Evolutionary conservation across 352 stramenopile species (phyloP).

Genomic region (Saprolegnia diclina): DNA sequence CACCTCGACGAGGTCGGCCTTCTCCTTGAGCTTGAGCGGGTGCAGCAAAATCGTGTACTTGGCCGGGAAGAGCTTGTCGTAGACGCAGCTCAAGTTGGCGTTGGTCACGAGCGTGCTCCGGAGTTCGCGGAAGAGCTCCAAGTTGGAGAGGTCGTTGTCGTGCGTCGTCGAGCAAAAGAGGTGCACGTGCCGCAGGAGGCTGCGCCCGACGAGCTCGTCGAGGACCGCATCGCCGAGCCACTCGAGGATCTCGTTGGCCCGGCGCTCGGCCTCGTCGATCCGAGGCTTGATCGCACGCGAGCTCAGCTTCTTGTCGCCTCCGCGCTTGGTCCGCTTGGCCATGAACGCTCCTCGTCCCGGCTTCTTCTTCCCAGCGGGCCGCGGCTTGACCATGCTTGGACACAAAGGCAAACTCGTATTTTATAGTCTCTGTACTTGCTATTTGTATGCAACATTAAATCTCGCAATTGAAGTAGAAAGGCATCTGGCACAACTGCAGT

Average conservation of each 20-base stretch:
- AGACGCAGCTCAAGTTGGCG: conserved; percentile 59
- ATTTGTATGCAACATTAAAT: too few species aligned
- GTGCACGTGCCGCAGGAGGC: conserved; percentile 60
- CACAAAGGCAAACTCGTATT: too few species aligned
- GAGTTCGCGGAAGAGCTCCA: conserved; percentile 59
- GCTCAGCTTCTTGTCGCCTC: background rate
- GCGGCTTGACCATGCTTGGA: too few species aligned
- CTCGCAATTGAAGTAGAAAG: too few species aligned
- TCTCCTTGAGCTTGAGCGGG: conserved; percentile 46
- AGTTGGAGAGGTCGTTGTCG: conserved; percentile 35
- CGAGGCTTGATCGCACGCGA: background rate
- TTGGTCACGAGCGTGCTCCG: conserved; percentile 59
- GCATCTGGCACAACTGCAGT: too few species aligned
- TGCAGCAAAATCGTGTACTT: conserved; percentile 7
- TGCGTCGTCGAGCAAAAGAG: conserved; percentile 3
- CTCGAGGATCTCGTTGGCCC: conserved; percentile 49
- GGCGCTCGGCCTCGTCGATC: background rate
- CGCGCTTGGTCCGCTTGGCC: too few species aligned
- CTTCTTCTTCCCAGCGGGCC: too few species aligned
- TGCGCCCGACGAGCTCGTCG: conserved; percentile 59
- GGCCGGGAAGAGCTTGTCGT: conserved; percentile 40
- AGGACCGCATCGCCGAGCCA: conserved; percentile 73
- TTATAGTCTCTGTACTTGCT: too few species aligned
- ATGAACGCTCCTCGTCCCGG: too few species aligned
- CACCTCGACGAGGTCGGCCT: conserved; percentile 61